Evolutionary conservation across 2,329 filamentous ascomycete species (phyloP).

Genomic region (Cladophialophora immunda): DNA sequence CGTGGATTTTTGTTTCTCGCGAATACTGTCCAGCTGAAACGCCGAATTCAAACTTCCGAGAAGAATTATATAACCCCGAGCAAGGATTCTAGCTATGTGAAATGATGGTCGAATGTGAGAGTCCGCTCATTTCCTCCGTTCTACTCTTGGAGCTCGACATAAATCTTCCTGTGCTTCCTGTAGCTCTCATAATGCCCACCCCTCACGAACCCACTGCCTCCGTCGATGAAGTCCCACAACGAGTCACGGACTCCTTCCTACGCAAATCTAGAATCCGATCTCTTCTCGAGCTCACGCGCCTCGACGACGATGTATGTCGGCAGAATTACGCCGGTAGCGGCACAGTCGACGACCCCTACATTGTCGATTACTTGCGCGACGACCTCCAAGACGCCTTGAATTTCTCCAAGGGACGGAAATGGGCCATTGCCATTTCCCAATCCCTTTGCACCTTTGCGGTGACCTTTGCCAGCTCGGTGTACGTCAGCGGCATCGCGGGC

Average conservation of each 20-base stretch:
- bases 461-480: slow-evolving; percentile 62
- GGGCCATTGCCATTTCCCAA: slow-evolving; percentile 47
- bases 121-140: slow-evolving; percentile 15
- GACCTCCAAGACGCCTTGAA: slow-evolving; percentile 54
- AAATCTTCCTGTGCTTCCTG: slow-evolving; percentile 34
- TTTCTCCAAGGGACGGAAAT: slow-evolving; percentile 49
- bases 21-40: slow-evolving; percentile 40
- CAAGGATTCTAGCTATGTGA: slow-evolving; percentile 37
- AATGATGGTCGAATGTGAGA: slow-evolving; percentile 21
- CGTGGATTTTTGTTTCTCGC: slow-evolving; percentile 41
- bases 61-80: slow-evolving; percentile 38
- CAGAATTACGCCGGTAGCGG: slow-evolving; percentile 48
- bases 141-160: slow-evolving; percentile 31
- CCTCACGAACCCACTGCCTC: slow-evolving; percentile 34
- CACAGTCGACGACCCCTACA: slow-evolving; percentile 53
- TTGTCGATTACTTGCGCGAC: slow-evolving; percentile 53
- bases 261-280: slow-evolving; percentile 34
- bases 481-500: slow-evolving; percentile 65
- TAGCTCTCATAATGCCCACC: slow-evolving; percentile 37
- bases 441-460: slow-evolving; percentile 66
- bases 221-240: slow-evolving; percentile 33
- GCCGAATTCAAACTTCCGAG: slow-evolving; percentile 40
- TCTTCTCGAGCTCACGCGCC: slow-evolving; percentile 32
- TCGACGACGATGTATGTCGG: slow-evolving; percentile 43
- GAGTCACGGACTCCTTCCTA: slow-evolving; percentile 34